Evolutionary conservation across 2,329 filamentous ascomycete genomes (phyloP), one percentile per base, ranked within the genome.

Genomic region (Claviceps sp.): DNA sequence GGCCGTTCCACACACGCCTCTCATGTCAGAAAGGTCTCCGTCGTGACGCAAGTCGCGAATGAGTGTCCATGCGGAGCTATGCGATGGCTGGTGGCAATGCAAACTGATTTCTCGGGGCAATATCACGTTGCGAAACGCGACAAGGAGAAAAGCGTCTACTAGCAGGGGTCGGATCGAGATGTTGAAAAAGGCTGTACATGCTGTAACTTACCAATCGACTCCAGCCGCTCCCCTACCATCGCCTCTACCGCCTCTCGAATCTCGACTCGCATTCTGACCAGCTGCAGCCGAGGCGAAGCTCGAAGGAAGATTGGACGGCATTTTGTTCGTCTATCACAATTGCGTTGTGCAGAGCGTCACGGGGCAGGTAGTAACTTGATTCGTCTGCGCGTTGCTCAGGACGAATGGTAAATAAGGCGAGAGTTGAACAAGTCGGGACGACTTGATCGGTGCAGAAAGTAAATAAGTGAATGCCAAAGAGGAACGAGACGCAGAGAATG

Each of bases 251-350:
- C 69, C 70, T 71, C 75, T 76, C 61, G 73, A 67, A 68, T 78
- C 80, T 66, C 76, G 79, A 70, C 67, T 81, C 66, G 74, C 72
- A 62, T 77, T 82, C 68, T 87, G 85, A 68, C 85, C 85, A 66
- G 86, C 85, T 60, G 86, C 86, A 62, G 86, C 86, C 65, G 86
- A 89, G 67, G 86, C 86, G 72, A 90, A 90, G 76, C 84, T 89
- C 61, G 86, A 88, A 62, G 85, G 82, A 68, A 89, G 78, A 73
- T 85, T 83, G 67, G 82, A 81, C 73, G 84, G 80, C 85, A 89
- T 76, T 55, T 57, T 69, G 47, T 55, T 53, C 26, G n/a, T 26
- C 19, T 37, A 38, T 17, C 42, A 40, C 30, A 37, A 44, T 42
- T 41, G 41, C 50, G 50, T 49, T 47, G 38, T 47, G 50, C 17